These are phyloP conservation scores for Hygrophoropsis aurantiaca DNA, from an alignment of 768 basidiomycete genomes.

Conservation along the genomic window DNA sequence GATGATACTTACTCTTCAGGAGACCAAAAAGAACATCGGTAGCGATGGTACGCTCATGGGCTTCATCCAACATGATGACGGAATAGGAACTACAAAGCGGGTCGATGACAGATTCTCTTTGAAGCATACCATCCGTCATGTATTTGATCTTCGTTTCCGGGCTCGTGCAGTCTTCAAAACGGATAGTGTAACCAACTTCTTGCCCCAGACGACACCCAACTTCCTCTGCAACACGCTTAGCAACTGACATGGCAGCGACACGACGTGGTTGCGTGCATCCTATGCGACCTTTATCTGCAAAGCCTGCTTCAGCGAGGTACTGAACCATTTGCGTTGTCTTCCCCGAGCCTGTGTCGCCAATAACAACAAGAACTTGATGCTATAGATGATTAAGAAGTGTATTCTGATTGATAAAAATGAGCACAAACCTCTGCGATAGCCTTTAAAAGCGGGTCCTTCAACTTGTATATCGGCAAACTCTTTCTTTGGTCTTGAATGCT, in stretches of 20 bases:
- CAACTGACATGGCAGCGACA: slow-evolving; percentile 99
- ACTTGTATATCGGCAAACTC: slow-evolving; percentile 92
- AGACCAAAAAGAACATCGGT: slow-evolving; percentile 98
- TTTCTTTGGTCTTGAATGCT: slow-evolving; percentile 94
- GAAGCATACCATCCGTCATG: slow-evolving; percentile 99
- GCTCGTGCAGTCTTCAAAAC: slow-evolving; percentile 98
- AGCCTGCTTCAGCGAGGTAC: slow-evolving; percentile 94
- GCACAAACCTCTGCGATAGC: slow-evolving; percentile 78
- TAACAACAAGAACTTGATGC: slow-evolving; percentile 94
- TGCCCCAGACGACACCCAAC: slow-evolving; percentile 96
- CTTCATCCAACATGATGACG: slow-evolving; percentile 98
- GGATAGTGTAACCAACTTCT: slow-evolving; percentile 98
- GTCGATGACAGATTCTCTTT: slow-evolving; percentile 95
- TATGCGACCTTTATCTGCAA: slow-evolving; percentile 85
- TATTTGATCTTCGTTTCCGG: slow-evolving; percentile 99
- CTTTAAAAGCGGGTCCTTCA: slow-evolving; percentile 84
- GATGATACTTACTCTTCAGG: slow-evolving; percentile 53
- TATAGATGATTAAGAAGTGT: slow-evolving; percentile 15
- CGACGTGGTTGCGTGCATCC: slow-evolving; percentile 99
- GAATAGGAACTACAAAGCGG: slow-evolving; percentile 92
- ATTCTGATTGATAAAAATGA: slow-evolving; percentile 5
- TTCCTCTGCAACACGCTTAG: slow-evolving; percentile 97
- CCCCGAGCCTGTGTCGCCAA: slow-evolving; percentile 98
- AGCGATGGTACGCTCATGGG: slow-evolving; percentile 97
- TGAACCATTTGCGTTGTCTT: slow-evolving; percentile 99